Conservation (phyloP, 805 yeast genomes). For the Ogataea henricii region DNA sequence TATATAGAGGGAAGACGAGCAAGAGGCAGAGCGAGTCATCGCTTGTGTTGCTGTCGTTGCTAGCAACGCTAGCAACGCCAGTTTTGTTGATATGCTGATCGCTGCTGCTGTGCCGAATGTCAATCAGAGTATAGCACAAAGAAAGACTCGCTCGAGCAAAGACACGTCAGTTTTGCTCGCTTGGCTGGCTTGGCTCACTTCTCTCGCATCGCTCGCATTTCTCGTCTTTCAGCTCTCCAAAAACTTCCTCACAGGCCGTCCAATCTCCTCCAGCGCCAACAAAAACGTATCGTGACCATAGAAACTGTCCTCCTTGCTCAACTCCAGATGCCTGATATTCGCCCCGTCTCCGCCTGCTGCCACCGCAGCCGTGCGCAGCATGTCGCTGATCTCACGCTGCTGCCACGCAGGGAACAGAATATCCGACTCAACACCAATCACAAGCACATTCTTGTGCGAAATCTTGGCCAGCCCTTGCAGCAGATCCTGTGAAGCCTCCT, state of each 20-base stretch:
- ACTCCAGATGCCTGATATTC: slow-evolving; percentile 64
- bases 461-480: slow-evolving; percentile 63
- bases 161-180: too few relatives aligned
- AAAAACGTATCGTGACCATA: slow-evolving; percentile 93
- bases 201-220: not conserved
- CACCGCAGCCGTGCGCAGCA: slow-evolving; percentile 43
- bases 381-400: slow-evolving; percentile 75
- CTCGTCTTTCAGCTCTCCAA: slow-evolving; percentile 36
- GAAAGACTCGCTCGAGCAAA: too few relatives aligned
- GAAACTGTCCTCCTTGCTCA: slow-evolving; percentile 73
- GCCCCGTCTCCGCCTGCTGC: slow-evolving; percentile 38
- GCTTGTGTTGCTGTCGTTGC: too few relatives aligned
- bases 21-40: too few relatives aligned
- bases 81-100: too few relatives aligned
- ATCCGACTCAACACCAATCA: slow-evolving; percentile 92
- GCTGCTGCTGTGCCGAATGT: too few relatives aligned
- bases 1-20: too few relatives aligned
- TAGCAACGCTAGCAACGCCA: too few relatives aligned
- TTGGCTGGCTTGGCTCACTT: not conserved
- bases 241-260: slow-evolving; percentile 70
- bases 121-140: too few relatives aligned
- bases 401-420: slow-evolving; percentile 94
- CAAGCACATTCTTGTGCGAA: slow-evolving; percentile 65
- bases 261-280: slow-evolving; percentile 76
- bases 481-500: slow-evolving; percentile 63